Conservation (phyloP, 306 rosid species). For the Dryas alaskensis region DNA sequence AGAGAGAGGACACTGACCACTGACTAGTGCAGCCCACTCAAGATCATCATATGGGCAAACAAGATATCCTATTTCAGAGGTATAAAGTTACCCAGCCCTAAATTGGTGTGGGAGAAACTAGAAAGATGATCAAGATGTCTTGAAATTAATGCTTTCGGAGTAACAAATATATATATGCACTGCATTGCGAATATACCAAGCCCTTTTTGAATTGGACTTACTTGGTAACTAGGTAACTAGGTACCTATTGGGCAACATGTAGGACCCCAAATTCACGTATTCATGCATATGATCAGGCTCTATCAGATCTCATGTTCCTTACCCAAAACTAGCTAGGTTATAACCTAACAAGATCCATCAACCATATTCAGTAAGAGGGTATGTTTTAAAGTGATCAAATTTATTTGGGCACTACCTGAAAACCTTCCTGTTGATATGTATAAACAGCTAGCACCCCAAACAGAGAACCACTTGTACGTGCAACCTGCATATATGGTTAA, state of each 20-base stretch:
- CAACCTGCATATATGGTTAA: no score
- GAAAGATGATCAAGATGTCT: background rate
- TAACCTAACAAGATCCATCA: background rate
- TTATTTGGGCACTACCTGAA: background rate
- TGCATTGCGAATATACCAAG: slow-evolving; percentile 15
- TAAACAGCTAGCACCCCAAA: slow-evolving; percentile 6
- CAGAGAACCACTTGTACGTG: slow-evolving; percentile 3
- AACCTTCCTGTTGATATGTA: background rate
- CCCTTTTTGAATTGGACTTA: slow-evolving; percentile 30
- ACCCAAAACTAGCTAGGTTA: no score
- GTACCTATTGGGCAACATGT: background rate
- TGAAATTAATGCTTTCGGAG: slow-evolving; percentile 20
- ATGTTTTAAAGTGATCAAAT: no score
- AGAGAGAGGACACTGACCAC: slow-evolving; percentile 10
- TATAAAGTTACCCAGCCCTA: slow-evolving; percentile 40
- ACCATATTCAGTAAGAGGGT: background rate
- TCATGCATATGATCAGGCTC: background rate
- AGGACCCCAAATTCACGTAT: slow-evolving; percentile 25
- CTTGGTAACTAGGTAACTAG: slow-evolving; percentile 26
- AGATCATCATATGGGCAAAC: slow-evolving; percentile 38
- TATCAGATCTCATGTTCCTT: background rate
- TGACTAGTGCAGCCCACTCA: slow-evolving; percentile 43
- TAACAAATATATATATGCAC: background rate
- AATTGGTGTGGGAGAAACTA: slow-evolving; percentile 29
- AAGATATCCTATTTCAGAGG: slow-evolving; percentile 36